These are phyloP conservation scores for Aspergillus quadricinctus DNA, from an alignment of 2,329 filamentous ascomycete species.

Conservation along the genomic window DNA sequence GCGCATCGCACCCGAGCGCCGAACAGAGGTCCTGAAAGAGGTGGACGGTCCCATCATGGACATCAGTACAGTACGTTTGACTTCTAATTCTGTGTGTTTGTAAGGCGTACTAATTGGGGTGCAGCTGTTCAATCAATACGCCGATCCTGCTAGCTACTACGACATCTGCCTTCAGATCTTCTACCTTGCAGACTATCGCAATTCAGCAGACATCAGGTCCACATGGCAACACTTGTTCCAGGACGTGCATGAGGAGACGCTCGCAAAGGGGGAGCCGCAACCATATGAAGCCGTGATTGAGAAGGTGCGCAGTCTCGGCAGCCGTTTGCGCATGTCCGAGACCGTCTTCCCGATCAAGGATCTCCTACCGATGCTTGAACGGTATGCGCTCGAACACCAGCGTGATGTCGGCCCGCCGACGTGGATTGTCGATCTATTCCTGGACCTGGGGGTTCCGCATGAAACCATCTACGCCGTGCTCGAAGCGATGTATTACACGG, in stretches of 20 bases:
- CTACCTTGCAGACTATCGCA: slow-evolving; percentile 85
- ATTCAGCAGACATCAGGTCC: slow-evolving; percentile 72
- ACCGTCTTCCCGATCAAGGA: slow-evolving; percentile 52
- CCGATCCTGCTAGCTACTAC: slow-evolving; percentile 87
- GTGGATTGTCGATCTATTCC: slow-evolving; percentile 63
- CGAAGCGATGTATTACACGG: slow-evolving; percentile 63
- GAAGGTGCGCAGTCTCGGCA: slow-evolving; percentile 54
- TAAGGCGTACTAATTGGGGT: slow-evolving; percentile 17
- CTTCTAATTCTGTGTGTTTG: not conserved
- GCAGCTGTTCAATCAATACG: slow-evolving; percentile 88
- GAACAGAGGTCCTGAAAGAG: slow-evolving; percentile 59
- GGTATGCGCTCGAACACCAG: slow-evolving; percentile 49
- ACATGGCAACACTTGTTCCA: slow-evolving; percentile 83
- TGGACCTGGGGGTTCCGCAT: slow-evolving; percentile 58
- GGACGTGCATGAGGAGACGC: slow-evolving; percentile 58
- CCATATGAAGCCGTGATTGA: slow-evolving; percentile 49
- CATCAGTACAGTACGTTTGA: slow-evolving; percentile 65
- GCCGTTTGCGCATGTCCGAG: slow-evolving; percentile 53
- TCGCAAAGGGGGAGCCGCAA: slow-evolving; percentile 37
- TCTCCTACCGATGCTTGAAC: slow-evolving; percentile 54
- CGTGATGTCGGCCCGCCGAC: slow-evolving; percentile 45
- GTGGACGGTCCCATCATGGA: slow-evolving; percentile 75
- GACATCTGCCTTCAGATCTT: slow-evolving; percentile 92
- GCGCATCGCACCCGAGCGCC: slow-evolving; percentile 62
- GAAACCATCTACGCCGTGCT: slow-evolving; percentile 60